Conservation (phyloP, 139 green algal genomes). For the Choricystis sp. region DNA sequence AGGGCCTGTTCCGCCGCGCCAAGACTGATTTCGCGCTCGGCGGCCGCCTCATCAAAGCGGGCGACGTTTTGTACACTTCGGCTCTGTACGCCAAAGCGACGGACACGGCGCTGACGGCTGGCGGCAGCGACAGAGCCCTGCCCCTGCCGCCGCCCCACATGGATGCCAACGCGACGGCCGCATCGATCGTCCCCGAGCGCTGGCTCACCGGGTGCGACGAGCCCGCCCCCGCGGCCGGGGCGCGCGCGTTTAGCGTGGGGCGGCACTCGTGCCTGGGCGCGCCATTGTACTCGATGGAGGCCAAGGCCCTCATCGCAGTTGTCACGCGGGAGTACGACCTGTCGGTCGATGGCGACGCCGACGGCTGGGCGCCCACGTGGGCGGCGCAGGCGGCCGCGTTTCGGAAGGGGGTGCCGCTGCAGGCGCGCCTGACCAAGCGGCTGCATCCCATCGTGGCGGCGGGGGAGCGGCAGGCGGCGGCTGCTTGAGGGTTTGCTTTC, state of each 20-base stretch:
- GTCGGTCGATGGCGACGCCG: neutral
- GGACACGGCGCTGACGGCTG: neutral
- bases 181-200: neutral
- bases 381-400: neutral
- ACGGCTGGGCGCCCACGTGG: neutral
- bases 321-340: neutral
- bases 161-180: neutral
- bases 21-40: neutral
- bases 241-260: neutral
- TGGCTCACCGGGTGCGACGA: neutral
- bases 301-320: neutral
- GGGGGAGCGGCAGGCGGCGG: too few relatives aligned
- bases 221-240: too few relatives aligned
- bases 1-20: neutral
- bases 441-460: too few relatives aligned
- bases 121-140: too few relatives aligned
- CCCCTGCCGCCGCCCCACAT: neutral
- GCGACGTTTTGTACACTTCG: neutral
- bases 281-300: neutral
- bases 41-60: neutral
- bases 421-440: too few relatives aligned
- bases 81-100: neutral
- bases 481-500: too few relatives aligned
- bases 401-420: too few relatives aligned
- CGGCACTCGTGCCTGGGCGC: neutral